Evolutionary conservation across 202 grass and related monocot species (phyloP), one percentile per base, ranked within the genome.

Genomic region (Panicum hallii): DNA sequence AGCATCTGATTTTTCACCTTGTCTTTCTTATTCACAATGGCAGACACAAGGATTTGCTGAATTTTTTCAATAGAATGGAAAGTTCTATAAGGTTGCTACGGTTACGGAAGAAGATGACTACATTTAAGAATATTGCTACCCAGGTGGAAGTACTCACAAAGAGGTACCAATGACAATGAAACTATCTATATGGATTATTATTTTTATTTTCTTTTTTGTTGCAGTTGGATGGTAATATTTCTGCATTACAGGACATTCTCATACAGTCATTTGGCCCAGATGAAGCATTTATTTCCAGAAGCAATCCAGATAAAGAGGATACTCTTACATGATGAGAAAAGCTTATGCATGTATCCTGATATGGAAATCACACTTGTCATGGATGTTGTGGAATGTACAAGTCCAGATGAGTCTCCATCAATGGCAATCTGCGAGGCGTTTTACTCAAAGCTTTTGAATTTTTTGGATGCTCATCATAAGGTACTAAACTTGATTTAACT

Each of bases 211-310:
- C 17, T 72, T 34, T 61, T 74, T 44, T 70, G 58, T 79, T 79
- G 48, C 45, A 72, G 9, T 85, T 22, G 30, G 64, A 60, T 88
- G 23, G 75, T 78, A 28, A 14, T 13, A 13, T 66, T 80, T 80
- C 70, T 88, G 53, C 60, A 26, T 83, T 83, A 56, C 90, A 96
- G 91, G 79, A 88, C 94, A 67, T 92, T 99, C 32, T 84, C 82
- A 26, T 84, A 84, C 67, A 81, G 63, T 63, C 93, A 96, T 88
- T 75, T 99, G 57, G 93, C 93, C 11, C 93, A 99, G 79, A 99
- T 99, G 90, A 94, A 91, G 28, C 88, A 94, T 82, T 78, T 99
- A 44, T 92, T 99, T 41, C 91, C 97, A 74, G 93, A 99, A 87
- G 93, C 86, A 61, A 89, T 99, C 52, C 81, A 92, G 78, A 92